A percentile compares a stretch with the other conserved stretches of the same genome.
Conservation (phyloP, 73 alveolate genomes). For the Paraurostyla sp. region DNA sequence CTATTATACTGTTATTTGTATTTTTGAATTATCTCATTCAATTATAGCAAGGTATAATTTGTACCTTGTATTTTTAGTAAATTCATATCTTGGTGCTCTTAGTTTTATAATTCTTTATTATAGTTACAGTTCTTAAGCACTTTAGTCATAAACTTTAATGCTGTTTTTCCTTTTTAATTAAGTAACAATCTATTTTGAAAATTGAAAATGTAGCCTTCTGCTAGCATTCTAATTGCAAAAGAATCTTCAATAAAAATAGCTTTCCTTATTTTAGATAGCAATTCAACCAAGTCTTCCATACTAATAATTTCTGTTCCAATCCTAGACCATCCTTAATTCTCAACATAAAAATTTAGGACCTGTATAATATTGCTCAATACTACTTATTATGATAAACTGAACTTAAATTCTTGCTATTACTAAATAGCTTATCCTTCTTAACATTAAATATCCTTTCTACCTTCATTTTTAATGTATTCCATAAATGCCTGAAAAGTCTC, state of each 20-base stretch:
- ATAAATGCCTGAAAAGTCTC: background rate
- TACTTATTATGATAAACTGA: conserved; percentile 10
- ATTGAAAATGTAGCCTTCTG: conserved; percentile 13
- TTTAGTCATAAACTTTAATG: conserved; percentile 26
- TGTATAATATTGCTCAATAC: conserved; percentile 28
- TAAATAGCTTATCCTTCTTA: background rate
- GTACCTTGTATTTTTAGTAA: background rate
- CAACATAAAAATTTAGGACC: conserved; percentile 2
- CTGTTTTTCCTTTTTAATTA: background rate
- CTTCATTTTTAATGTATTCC: background rate
- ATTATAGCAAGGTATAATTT: no score
- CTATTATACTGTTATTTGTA: background rate
- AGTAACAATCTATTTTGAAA: background rate
- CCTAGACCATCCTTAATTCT: background rate
- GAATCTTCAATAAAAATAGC: background rate
- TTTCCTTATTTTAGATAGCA: background rate
- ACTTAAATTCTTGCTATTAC: background rate
- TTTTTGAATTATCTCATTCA: background rate
- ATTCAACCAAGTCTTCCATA: background rate
- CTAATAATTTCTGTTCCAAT: background rate
- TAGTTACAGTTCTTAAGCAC: background rate
- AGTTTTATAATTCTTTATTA: background rate
- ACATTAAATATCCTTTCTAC: background rate
- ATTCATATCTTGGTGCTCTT: background rate
- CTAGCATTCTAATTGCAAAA: background rate